Percentiles rank a stretch among this genome's conserved stretches.
Evolutionary conservation across 768 basidiomycete genomes (phyloP).

Genomic region (Mycena belliarum): DNA sequence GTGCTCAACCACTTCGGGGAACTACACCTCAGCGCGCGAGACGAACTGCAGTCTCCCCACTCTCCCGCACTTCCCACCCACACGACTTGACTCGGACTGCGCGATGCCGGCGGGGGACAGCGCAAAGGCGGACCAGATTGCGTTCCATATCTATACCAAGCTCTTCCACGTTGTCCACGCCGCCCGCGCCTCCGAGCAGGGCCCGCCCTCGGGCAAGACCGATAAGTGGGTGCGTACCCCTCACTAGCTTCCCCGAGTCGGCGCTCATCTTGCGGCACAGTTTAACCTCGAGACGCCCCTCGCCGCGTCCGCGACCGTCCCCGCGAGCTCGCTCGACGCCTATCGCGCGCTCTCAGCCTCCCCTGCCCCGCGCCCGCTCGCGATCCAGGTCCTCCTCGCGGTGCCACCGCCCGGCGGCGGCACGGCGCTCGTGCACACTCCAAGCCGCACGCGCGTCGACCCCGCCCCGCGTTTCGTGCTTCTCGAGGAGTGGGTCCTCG

Average conservation of each 20-base stretch:
- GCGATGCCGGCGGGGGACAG: constrained; percentile 27
- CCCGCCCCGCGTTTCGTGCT: constrained; percentile 70
- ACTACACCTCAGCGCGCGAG: not conserved
- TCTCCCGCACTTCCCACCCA: too few species aligned
- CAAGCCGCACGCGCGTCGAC: constrained; percentile 63
- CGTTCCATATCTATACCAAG: constrained; percentile 81
- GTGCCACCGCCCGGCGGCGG: constrained; percentile 70
- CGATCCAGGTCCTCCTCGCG: constrained; percentile 69
- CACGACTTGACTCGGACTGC: not conserved
- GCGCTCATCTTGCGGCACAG: constrained; percentile 34
- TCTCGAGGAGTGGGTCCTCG: constrained; percentile 70
- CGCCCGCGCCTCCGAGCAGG: constrained; percentile 51
- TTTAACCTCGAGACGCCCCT: constrained; percentile 84
- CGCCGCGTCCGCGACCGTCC: constrained; percentile 54
- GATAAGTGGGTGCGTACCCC: constrained; percentile 77
- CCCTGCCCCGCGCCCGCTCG: constrained; percentile 33
- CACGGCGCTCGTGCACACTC: constrained; percentile 72
- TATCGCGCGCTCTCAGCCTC: constrained; percentile 59
- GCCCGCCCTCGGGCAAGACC: constrained; percentile 36
- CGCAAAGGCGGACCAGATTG: constrained; percentile 83
- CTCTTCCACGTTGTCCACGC: constrained; percentile 74
- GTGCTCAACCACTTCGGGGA: too few species aligned
- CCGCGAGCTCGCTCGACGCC: constrained; percentile 56
- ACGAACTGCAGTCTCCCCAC: not conserved
- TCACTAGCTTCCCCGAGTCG: not conserved